A percentile compares a stretch with the other conserved stretches of the same genome.
Evolutionary conservation across 805 yeast genomes (phyloP).

Genomic region (Teunomyces gatunensis): DNA sequence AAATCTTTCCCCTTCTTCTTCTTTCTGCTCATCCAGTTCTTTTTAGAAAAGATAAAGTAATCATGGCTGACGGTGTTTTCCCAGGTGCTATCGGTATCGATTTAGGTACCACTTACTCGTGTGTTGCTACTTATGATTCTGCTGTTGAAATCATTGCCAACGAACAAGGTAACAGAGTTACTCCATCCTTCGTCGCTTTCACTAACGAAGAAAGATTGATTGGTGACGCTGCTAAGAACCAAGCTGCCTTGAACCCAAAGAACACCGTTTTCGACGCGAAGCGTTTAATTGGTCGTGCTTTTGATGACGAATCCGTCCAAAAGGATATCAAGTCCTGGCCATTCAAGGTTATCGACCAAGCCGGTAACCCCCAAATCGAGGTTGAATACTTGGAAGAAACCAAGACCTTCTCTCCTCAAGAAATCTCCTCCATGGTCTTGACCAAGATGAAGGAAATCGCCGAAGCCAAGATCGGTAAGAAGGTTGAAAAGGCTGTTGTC

Average conservation of each 20-base stretch:
- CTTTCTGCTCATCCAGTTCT: conserved; percentile 8
- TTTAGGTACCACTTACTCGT: conserved; percentile 52
- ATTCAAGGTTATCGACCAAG: conserved; percentile 43
- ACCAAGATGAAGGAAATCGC: conserved; percentile 67
- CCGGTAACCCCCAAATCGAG: conserved; percentile 47
- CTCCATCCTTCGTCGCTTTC: conserved; percentile 51
- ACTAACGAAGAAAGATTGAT: conserved; percentile 49
- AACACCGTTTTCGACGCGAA: conserved; percentile 51
- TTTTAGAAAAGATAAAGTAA: conserved; percentile 16
- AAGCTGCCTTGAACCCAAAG: conserved; percentile 50
- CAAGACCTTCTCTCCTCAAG: conserved; percentile 48
- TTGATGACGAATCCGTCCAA: conserved; percentile 60
- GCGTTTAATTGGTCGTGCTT: conserved; percentile 61
- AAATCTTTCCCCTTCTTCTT: conserved; percentile 7
- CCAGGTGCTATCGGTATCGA: conserved; percentile 76
- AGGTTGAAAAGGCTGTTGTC: conserved; percentile 56
- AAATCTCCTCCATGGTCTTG: conserved; percentile 48
- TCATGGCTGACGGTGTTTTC: conserved; percentile 97
- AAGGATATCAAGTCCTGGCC: conserved; percentile 50
- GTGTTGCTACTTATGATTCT: conserved; percentile 50
- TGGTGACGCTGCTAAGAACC: conserved; percentile 52
- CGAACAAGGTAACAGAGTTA: conserved; percentile 52
- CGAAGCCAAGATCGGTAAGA: conserved; percentile 81
- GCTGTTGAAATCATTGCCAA: conserved; percentile 51
- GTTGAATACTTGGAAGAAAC: conserved; percentile 48